phyloP scores from a whole-genome alignment of 257 asterid genomes.

The Solanum microdontum region DNA sequence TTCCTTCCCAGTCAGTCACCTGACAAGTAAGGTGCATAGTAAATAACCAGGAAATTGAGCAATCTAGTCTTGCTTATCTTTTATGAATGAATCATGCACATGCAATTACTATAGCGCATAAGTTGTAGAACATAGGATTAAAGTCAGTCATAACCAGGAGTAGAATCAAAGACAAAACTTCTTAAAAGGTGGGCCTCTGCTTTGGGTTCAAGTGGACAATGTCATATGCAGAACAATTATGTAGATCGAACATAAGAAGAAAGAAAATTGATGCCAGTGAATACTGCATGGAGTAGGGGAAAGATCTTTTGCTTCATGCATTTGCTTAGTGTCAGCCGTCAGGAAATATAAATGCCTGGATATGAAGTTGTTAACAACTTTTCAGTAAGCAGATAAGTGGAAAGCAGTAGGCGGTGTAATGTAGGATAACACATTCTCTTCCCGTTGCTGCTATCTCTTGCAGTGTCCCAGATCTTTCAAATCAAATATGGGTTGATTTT shows the following conservation, averaged over 20 bases:
- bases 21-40: constrained; percentile 5
- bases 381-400: not conserved
- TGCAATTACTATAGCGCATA: not conserved
- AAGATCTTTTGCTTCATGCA: not conserved
- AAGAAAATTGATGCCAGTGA: not conserved
- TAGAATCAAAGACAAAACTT: not conserved
- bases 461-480: not conserved
- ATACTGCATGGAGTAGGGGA: not conserved
- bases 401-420: not conserved
- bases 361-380: not conserved
- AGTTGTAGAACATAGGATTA: not conserved
- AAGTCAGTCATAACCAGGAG: not conserved
- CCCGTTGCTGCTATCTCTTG: not conserved
- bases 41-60: not conserved
- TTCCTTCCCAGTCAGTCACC: constrained; percentile 91
- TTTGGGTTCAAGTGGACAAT: not conserved
- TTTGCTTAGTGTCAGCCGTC: not conserved
- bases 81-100: not conserved
- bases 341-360: not conserved
- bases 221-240: not conserved
- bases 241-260: not conserved
- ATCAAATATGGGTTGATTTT: not conserved
- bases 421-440: not conserved
- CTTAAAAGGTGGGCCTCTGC: not conserved
- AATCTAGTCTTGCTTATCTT: not conserved